Base-by-base conservation (phyloP, 2,329 filamentous ascomycete species). In the Calonectria henricotiae region DNA sequence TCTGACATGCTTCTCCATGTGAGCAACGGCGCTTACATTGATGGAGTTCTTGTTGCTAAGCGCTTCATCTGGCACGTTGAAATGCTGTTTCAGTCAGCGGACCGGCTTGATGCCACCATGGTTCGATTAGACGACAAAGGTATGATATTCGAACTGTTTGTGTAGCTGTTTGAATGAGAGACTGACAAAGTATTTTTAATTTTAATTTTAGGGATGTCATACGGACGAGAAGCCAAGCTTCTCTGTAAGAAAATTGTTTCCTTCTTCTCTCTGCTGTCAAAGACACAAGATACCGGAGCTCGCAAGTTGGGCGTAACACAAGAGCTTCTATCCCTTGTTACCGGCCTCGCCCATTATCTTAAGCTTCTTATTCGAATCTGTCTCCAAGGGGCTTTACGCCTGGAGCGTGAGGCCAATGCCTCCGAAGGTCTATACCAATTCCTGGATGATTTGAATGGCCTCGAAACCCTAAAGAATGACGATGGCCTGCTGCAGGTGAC, bases 191-290 rank as follows among this genome's bases (percentile, higher is more conserved):
- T 13, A 25, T 8, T 2, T 49, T 30, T 7, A 5, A 5, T 30
- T 30, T 30, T 30, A 30, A 4, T 30, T 30, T 7, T 80, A 93
- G 95, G 93, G 72, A 88, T 99, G 71, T 94, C 95, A 11, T 99
- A 98, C 80, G 93, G 93, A 20, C 91, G 96, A 78, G 96, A 99
- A 85, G 94, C 96, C n/a, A 99, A 99, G 83, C 88, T 99, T 62
- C 89, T 99, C n/a, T 99, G 96, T 87, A 99, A 99, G 84, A 99
- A 99, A 83, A 97, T 99, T 65, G 96, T 99, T 6, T 94, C 96
- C 30, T 99, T 99, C 86, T 99, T 99, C 82, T 95, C 95, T 13
- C 86, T 99, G 20, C 87, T 99, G 9, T 97, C 96, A 6, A 98
- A 98, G 82, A 96, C 95, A 1, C 96, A 98, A 80, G 95, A 98